phyloP scores from a whole-genome alignment of 2,329 filamentous ascomycete genomes.

The Beauveria sp. region DNA sequence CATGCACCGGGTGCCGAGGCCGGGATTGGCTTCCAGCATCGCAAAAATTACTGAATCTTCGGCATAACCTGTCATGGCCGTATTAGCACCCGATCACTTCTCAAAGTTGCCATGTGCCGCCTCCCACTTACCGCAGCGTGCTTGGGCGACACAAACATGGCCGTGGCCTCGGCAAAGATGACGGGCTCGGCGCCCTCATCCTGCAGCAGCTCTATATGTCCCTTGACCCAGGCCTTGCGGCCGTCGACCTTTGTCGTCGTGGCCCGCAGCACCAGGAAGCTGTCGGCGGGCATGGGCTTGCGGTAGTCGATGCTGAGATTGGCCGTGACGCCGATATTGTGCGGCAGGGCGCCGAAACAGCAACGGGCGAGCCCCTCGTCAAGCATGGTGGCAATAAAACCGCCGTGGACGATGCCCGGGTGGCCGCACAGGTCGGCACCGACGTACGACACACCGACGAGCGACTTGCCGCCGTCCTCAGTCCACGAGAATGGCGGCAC shows the following conservation, averaged over 20 bases:
- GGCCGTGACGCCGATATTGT: slow-evolving; percentile 79
- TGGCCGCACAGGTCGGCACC: slow-evolving; percentile 80
- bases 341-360: slow-evolving; percentile 81
- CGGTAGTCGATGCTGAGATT: slow-evolving; percentile 79
- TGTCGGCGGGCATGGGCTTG: slow-evolving; percentile 66
- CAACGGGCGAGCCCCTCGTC: slow-evolving; percentile 85
- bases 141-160: slow-evolving; percentile 82
- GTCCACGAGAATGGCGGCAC: slow-evolving; percentile 76
- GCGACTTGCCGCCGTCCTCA: slow-evolving; percentile 59
- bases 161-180: slow-evolving; percentile 74
- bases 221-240: slow-evolving; percentile 90
- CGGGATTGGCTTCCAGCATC: too few species aligned
- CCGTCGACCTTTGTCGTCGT: slow-evolving; percentile 82
- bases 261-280: slow-evolving; percentile 70
- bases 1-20: neutral
- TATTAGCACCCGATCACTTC: neutral
- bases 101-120: neutral
- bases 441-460: slow-evolving; percentile 69
- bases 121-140: slow-evolving; percentile 61
- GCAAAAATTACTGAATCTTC: neutral
- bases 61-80: neutral
- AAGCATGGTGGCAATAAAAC: slow-evolving; percentile 81
- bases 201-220: slow-evolving; percentile 72
- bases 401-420: slow-evolving; percentile 84
- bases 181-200: slow-evolving; percentile 51